Evolutionary conservation across 2,329 filamentous ascomycete species (phyloP), one percentile per base, ranked within the genome.

Genomic region (Fonsecaea nubica): DNA sequence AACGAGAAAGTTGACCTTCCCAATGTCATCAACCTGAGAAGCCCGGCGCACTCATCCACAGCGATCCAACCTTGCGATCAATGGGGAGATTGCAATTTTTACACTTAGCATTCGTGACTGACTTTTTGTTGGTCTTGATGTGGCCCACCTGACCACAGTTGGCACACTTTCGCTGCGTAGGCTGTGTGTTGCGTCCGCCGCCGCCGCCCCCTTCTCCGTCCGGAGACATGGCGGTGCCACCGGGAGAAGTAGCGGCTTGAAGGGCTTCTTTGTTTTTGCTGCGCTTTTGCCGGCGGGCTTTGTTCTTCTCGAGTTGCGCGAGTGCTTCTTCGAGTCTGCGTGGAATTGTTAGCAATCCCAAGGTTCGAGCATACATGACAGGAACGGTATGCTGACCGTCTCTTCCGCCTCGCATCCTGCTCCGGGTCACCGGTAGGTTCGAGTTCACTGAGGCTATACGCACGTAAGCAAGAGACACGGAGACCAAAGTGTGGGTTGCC

Each of bases 111-210:
- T 40, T 53, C 48, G 45, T 69, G 73, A 79, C 84, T 80, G 87
- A 95, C 92, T 97, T 98, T 83, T 97, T 96, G 84, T 98, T 98
- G 56, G 94, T 98, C 81, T 97, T 97, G 84, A 99, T 99, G 76
- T 99, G 95, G 36, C 95, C 95, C 62, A 96, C 91, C 78, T 95
- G 91, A 58, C 95, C 95, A 80, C 95, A 99, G 79, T 97, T 98
- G 72, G 95, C 95, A 81, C 95, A 99, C 82, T 98, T 98, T 74
- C 96, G 87, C 63, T 85, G 84, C 10, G 87, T 89, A 53, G 83
- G 83, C n/a, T 70, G 67, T 40, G 82, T 83, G 38, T 90, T 90
- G 64, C 92, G 96, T 68, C 89, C 88, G 56, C 93, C 67, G 68
- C 89, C 67, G 59, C 60, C 80, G 5, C 76, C 77, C 4, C 80